Conservation (phyloP, 805 yeast species). For the Saitoella complicata region DNA sequence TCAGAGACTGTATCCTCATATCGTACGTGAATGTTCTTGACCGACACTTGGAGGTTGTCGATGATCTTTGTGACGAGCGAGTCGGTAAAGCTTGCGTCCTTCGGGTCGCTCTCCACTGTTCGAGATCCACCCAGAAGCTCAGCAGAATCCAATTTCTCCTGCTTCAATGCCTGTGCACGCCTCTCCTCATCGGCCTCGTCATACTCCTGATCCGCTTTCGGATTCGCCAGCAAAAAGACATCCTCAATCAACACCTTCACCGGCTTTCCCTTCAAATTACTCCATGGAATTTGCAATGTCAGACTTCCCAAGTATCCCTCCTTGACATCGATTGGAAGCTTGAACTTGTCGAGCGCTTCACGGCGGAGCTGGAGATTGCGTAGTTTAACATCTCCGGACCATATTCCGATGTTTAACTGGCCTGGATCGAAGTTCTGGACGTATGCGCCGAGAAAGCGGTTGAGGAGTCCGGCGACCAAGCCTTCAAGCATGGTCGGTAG, state of each 20-base stretch:
- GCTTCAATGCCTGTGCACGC: conserved; percentile 48
- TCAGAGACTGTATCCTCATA: conserved; percentile 69
- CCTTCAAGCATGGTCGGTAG: conserved; percentile 24
- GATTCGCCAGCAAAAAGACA: conserved; percentile 54
- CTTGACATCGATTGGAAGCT: conserved; percentile 71
- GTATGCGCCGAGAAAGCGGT: conserved; percentile 31
- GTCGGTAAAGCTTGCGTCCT: conserved; percentile 73
- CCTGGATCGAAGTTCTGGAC: conserved; percentile 93
- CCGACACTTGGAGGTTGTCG: conserved; percentile 81
- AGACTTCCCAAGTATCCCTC: conserved; percentile 84
- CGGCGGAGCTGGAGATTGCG: conserved; percentile 52
- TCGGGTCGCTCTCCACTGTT: conserved; percentile 24
- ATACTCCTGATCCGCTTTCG: conserved; percentile 16
- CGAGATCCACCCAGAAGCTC: conserved; percentile 31
- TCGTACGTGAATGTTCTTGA: conserved; percentile 78
- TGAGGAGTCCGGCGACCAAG: conserved; percentile 28
- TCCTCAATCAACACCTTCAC: conserved; percentile 78
- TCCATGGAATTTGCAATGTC: conserved; percentile 91
- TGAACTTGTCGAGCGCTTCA: conserved; percentile 62
- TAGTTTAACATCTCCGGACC: conserved; percentile 93
- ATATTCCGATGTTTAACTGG: conserved; percentile 86
- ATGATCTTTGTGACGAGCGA: conserved; percentile 65
- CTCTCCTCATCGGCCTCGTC: conserved; percentile 45
- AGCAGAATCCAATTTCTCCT: conserved; percentile 50
- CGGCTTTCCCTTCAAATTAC: conserved; percentile 81